Base-by-base conservation (phyloP, 2,329 filamentous ascomycete genomes). In the Ophiocordyceps camponoti-leonardi region DNA sequence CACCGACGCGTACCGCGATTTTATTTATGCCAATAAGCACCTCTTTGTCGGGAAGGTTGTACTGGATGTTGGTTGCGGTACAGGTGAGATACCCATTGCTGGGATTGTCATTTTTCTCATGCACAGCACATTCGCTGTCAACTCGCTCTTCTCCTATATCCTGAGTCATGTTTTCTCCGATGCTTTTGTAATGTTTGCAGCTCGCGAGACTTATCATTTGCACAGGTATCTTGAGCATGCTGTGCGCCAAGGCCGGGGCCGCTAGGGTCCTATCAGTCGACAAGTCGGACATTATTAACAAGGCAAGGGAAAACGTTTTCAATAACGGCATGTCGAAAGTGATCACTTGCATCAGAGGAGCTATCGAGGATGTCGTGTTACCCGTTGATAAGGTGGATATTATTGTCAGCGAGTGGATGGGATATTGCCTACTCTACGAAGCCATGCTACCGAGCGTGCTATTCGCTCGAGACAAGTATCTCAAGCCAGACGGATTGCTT, bases 341-440 rank as follows among this genome's bases (percentile, higher is more conserved):
- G 22, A 86, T 96, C 56, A 86, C 81, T 41, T 86, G 84, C 54
- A 68, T 94, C 43, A 77, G 81, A 51, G 88, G 90, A 35, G 85
- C 86, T 56, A 84, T 95, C 49, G 90, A 96, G 61, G 87, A 95
- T 52, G 83, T 94, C 46, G 71, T 65, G 47, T 72, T 87, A 20
- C 87, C 84, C 1, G 81, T 90, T 8, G 70, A 78, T 45, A 70
- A 88, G 56, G 88, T 95, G 42, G 90, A 96, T 64, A 82, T 96
- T 56, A 94, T 96, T 58, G 81, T 96, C 49, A 93, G 85, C 48
- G 88, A 96, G 62, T 96, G 88, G 88, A 96, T 96, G 88, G 88
- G 88, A 28, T 96, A 96, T 60, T 85, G 81, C 51, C 73, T 95
- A 18, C 73, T 95, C 6, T 96, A 93, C 61, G 88, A 96, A 64